Conservation (phyloP, 352 stramenopile species). For the Blastocystis sp. region DNA sequence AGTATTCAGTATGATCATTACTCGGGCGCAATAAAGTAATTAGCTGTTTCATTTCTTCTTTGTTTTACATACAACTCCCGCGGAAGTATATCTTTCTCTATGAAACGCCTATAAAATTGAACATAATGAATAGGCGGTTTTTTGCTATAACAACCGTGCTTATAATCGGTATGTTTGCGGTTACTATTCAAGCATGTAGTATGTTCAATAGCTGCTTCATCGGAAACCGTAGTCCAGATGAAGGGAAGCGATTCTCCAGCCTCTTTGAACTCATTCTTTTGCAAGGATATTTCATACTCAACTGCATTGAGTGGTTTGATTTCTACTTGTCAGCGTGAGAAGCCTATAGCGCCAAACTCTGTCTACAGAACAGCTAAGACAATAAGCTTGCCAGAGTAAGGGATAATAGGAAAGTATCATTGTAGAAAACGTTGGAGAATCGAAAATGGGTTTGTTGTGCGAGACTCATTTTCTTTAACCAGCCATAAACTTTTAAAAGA, state of each 20-base stretch:
- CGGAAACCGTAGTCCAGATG: background rate
- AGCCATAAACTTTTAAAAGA: background rate
- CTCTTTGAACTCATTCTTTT: background rate
- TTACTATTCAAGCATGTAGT: background rate
- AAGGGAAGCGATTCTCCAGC: background rate
- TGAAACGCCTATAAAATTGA: background rate
- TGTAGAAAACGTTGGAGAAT: too few relatives aligned
- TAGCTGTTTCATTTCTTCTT: conserved; percentile 79
- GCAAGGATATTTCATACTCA: background rate
- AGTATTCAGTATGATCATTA: conserved; percentile 70
- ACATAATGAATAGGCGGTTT: background rate
- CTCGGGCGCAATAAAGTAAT: conserved; percentile 75
- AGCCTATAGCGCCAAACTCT: too few relatives aligned
- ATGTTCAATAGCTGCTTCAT: background rate
- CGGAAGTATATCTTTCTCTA: background rate
- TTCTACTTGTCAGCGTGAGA: background rate
- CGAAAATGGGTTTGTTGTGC: too few relatives aligned
- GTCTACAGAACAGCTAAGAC: too few relatives aligned
- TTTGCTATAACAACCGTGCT: background rate
- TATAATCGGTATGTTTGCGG: background rate
- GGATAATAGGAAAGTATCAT: too few relatives aligned
- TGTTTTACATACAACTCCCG: background rate
- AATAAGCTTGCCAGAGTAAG: too few relatives aligned
- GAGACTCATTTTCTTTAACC: background rate
- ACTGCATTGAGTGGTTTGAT: background rate